Percentiles rank a stretch among this genome's conserved stretches.
Conservation (phyloP, 768 basidiomycete genomes). For the Boletus insuetus region DNA sequence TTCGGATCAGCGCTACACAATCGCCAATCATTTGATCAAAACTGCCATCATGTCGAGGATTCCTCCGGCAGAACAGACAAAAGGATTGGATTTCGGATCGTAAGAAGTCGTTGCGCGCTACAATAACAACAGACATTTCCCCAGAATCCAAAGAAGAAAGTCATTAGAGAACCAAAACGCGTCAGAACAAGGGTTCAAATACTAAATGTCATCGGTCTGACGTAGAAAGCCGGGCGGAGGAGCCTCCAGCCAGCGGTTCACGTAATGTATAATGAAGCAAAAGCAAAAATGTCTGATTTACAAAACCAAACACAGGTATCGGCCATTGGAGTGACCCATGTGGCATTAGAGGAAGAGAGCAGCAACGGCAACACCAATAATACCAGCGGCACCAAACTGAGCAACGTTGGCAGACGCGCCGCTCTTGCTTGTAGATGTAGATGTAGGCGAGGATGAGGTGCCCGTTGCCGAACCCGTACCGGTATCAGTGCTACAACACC, state of each 20-base stretch:
- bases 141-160: slow-evolving; percentile 15
- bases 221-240: background rate
- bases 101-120: slow-evolving; percentile 14
- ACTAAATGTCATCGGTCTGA: slow-evolving; percentile 2
- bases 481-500: background rate
- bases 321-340: slow-evolving; percentile 3
- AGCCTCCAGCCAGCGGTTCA: slow-evolving; percentile 4
- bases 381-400: slow-evolving; percentile 44
- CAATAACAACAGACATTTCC: slow-evolving; percentile 14
- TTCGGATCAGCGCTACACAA: too few species aligned
- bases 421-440: slow-evolving; percentile 24
- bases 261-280: slow-evolving; percentile 20
- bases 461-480: background rate
- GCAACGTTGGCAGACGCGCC: slow-evolving; percentile 42
- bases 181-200: slow-evolving; percentile 1
- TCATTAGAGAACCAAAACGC: slow-evolving; percentile 1
- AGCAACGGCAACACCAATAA: slow-evolving; percentile 33
- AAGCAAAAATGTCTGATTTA: slow-evolving; percentile 14
- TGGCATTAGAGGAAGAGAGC: slow-evolving; percentile 37
- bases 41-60: background rate
- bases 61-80: background rate
- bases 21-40: background rate
- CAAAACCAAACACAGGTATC: slow-evolving; percentile 19
- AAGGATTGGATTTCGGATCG: slow-evolving; percentile 14
- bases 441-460: slow-evolving; percentile 18